phyloP scores from a whole-genome alignment of 371 early-diverging fungal genomes.

The Mortierella sp. region DNA sequence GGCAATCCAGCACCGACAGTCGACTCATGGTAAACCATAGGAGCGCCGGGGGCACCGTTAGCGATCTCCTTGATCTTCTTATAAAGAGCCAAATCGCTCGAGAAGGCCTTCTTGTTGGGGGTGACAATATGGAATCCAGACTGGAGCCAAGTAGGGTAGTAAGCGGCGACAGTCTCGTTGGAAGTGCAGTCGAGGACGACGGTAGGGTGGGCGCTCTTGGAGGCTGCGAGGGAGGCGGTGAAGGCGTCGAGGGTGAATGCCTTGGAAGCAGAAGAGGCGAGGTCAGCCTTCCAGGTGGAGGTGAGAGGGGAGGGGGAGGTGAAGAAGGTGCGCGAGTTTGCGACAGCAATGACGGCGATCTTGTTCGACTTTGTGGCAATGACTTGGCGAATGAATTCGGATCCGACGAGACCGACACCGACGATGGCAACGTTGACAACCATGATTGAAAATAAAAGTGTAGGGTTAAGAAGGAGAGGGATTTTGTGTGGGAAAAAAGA shows the following conservation, averaged over 20 bases:
- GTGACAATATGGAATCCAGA: slow-evolving; percentile 92
- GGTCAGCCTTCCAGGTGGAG: slow-evolving; percentile 46
- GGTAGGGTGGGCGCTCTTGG: slow-evolving; percentile 63
- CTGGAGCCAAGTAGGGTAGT: slow-evolving; percentile 88
- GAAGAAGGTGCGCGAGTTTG: slow-evolving; percentile 62
- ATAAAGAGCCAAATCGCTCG: slow-evolving; percentile 78
- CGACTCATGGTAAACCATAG: slow-evolving; percentile 90
- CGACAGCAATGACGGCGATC: slow-evolving; percentile 54
- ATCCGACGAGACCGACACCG: slow-evolving; percentile 95
- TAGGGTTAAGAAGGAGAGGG: not conserved
- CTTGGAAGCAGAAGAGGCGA: slow-evolving; percentile 24
- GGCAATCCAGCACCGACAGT: slow-evolving; percentile 99
- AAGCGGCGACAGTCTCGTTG: slow-evolving; percentile 80
- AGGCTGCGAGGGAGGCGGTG: slow-evolving; percentile 66
- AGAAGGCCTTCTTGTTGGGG: slow-evolving; percentile 98
- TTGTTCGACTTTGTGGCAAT: slow-evolving; percentile 50
- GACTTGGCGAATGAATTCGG: slow-evolving; percentile 77
- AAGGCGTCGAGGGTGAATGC: slow-evolving; percentile 62
- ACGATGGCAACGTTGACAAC: slow-evolving; percentile 89
- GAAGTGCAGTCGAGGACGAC: slow-evolving; percentile 96
- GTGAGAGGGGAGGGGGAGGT: slow-evolving; percentile 60
- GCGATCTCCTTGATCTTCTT: slow-evolving; percentile 75
- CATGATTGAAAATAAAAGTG: slow-evolving; percentile 34
- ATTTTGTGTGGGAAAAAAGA: slow-evolving; percentile 12
- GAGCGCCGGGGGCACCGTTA: slow-evolving; percentile 57